Base-by-base conservation (phyloP, 176 grass and related monocot species). In the Coix lacrymajobi region DNA sequence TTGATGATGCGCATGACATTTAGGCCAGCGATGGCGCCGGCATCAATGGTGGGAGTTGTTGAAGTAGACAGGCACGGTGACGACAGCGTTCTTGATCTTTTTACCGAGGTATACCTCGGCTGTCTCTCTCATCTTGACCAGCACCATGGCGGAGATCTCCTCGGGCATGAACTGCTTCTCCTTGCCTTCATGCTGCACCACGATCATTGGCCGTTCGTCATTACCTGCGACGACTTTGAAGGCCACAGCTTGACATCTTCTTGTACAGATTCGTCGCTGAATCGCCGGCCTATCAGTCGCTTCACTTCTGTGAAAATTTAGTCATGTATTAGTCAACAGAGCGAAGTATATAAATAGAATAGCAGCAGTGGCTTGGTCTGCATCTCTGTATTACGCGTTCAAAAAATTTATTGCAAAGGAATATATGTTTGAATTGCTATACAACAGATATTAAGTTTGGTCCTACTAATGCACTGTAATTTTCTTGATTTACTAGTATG, bases 71-170 rank as follows among this genome's bases (percentile, higher is more conserved):
- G 86, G 93, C 7, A 96, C 86, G 0, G 93, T 92, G 20, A 96
- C 33, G 0, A 96, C 90, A 0, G 90, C 93, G 3, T 92, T 92
- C 49, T 90, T 84, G 11, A 92, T 22, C 0, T 14, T 71, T 12
- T 24, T 45, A 65, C 78, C 84, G 5, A 94, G 78, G 22, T 78
- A 91, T 3, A 56, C 77, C 80, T 91, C 89, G 0, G 92, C 92
- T 0, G 84, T 77, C 36, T 92, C 89, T 62, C 81, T 87, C 87
- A 94, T 89, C 77, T 91, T 94, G 26, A 16, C 77, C 15, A 94
- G 81, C 22, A 94, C 87, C 89, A 94, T 88, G 51, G 92, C 72
- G 25, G 84, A 94, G 16, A 94, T 94, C 74, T 94, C 86, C 81
- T 94, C 84, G 1, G 92, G 24, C 0, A 81, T 16, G 52, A 91